These are phyloP conservation scores for Aquilaria agallochum DNA, from an alignment of 441 rosid genomes.

Conservation along the genomic window DNA sequence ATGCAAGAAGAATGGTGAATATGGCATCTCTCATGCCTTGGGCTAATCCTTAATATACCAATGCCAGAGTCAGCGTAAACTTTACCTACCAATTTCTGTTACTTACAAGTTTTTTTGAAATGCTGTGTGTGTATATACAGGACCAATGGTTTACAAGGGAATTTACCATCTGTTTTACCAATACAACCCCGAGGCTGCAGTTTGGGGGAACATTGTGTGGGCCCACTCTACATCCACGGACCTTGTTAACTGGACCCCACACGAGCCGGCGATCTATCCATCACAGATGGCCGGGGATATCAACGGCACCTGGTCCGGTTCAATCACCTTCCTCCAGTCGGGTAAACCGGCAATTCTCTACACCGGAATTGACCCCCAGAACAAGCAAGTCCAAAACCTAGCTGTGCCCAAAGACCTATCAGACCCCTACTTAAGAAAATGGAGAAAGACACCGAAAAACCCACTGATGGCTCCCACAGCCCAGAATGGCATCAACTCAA, in stretches of 20 bases:
- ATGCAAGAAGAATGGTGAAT: too few relatives aligned
- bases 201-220: conserved; percentile 79
- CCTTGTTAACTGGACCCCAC: conserved; percentile 75
- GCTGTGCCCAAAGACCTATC: conserved; percentile 52
- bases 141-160: conserved; percentile 77
- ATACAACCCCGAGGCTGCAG: conserved; percentile 70
- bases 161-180: conserved; percentile 83
- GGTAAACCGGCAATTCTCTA: conserved; percentile 62
- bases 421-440: conserved; percentile 56
- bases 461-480: conserved; percentile 60
- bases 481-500: conserved; percentile 42
- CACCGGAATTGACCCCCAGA: conserved; percentile 50
- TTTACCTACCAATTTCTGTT: not conserved
- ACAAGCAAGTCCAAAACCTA: conserved; percentile 62
- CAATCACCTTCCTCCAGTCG: conserved; percentile 51
- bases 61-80: not conserved
- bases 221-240: conserved; percentile 84
- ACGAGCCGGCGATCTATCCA: conserved; percentile 49
- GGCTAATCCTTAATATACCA: too few relatives aligned
- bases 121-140: conserved; percentile 20
- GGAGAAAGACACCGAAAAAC: conserved; percentile 52
- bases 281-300: conserved; percentile 44
- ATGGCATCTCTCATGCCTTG: too few relatives aligned
- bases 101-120: not conserved
- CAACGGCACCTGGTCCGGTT: conserved; percentile 83